These are phyloP conservation scores for Alternaria viburni DNA, from an alignment of 2,329 filamentous ascomycete species.

Conservation along the genomic window DNA sequence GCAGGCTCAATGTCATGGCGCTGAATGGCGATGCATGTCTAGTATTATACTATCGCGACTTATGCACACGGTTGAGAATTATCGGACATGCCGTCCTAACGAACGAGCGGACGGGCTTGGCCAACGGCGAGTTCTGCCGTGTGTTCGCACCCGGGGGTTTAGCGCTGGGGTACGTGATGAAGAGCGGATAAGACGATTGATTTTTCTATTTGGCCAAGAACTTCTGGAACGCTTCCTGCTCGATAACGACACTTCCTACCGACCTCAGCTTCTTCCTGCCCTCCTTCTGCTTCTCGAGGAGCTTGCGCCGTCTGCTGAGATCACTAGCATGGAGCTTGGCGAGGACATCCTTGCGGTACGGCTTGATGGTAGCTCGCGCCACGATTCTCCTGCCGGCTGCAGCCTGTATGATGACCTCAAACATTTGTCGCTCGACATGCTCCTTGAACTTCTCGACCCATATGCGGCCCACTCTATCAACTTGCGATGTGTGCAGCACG, in stretches of 20 bases:
- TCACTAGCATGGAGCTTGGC: slow-evolving; percentile 93
- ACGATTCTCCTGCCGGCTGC: slow-evolving; percentile 82
- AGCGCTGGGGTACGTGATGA: not conserved
- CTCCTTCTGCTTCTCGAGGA: slow-evolving; percentile 96
- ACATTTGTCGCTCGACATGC: slow-evolving; percentile 96
- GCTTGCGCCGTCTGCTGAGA: slow-evolving; percentile 78
- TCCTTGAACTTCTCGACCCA: slow-evolving; percentile 98
- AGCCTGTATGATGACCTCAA: slow-evolving; percentile 94
- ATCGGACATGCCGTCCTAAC: not conserved
- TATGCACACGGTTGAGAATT: not conserved
- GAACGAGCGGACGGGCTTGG: not conserved
- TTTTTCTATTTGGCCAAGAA: slow-evolving; percentile 76
- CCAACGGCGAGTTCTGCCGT: not conserved
- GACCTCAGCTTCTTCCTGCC: slow-evolving; percentile 85
- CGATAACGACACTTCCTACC: slow-evolving; percentile 90
- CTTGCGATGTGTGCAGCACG: slow-evolving; percentile 82
- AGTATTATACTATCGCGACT: not conserved
- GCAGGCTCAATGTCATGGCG: not conserved
- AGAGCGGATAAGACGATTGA: slow-evolving; percentile 3
- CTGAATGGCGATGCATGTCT: not conserved
- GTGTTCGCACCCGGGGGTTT: not conserved
- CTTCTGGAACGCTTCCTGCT: slow-evolving; percentile 92
- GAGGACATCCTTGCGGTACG: slow-evolving; percentile 93
- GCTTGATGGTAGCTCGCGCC: slow-evolving; percentile 92
- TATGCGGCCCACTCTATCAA: slow-evolving; percentile 76